A percentile compares a stretch with the other conserved stretches of the same genome.
Evolutionary conservation across 306 rosid genomes (phyloP).

Genomic region (Chamaecrista fasciculata): DNA sequence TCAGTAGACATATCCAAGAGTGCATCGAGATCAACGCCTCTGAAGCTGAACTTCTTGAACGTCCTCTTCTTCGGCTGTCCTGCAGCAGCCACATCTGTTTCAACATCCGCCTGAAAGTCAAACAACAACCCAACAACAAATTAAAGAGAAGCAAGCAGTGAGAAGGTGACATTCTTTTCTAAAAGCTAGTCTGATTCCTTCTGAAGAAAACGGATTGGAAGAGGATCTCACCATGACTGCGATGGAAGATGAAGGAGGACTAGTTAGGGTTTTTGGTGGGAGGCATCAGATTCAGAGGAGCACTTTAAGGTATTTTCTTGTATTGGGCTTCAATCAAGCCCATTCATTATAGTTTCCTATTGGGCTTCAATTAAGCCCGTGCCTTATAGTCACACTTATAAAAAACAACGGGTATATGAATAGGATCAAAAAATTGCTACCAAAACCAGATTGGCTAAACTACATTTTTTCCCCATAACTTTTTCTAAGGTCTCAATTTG

Average conservation of each 20-base stretch:
- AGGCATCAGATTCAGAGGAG: too few species aligned
- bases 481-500: too few species aligned
- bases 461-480: too few species aligned
- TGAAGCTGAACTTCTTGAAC: conserved; percentile 75
- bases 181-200: not conserved
- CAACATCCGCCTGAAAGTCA: conserved; percentile 72
- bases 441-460: too few species aligned
- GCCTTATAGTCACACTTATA: too few species aligned
- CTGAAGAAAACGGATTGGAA: not conserved
- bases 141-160: not conserved
- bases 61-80: conserved; percentile 77
- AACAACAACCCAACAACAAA: not conserved
- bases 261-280: too few species aligned
- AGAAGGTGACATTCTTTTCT: not conserved
- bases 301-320: too few species aligned
- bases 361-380: too few species aligned
- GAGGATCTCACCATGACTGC: conserved; percentile 25
- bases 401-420: too few species aligned
- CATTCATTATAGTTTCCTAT: not conserved
- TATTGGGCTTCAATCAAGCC: not conserved
- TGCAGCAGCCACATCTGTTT: conserved; percentile 47
- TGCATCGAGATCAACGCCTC: conserved; percentile 65
- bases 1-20: conserved; percentile 74
- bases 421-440: too few species aligned
- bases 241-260: not conserved